Evolutionary conservation across 2,329 filamentous ascomycete genomes (phyloP), one percentile per base, ranked within the genome.

Genomic region (Metarhizium sp.): DNA sequence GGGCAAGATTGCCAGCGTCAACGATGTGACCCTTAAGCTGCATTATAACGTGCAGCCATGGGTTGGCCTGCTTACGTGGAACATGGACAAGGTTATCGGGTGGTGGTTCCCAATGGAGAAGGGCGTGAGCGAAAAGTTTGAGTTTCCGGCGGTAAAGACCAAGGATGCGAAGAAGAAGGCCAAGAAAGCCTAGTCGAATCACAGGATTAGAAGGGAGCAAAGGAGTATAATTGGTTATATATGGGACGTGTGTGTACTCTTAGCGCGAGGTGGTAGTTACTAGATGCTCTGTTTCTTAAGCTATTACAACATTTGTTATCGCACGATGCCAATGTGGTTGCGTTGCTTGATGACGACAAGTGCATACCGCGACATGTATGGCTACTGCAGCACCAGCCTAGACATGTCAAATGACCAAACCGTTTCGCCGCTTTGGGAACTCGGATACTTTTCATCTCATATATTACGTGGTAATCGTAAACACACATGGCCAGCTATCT

Each of bases 1-100:
- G 11, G 88, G 92, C 58, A 85, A 85, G 70, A 79, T 97, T 61
- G 88, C 89, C 49, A 80, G 87, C 65, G 78, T 84, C 51, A 75
- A 80, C 52, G 85, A 94, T 68, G 90, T 92, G 55, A 85, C 82
- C 34, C 76, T 99, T 59, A 84, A 86, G 64, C 76, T 97, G 53
- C 87, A 94, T 67, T 99, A 95, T 84, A 97, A 97, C 73, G 88
- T 97, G 58, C 94, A 99, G 77, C 94, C 94, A 36, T 97, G 92
- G 90, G 90, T 99, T 11, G 94, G 94, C 14, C 73, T 87, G 53
- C 72, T 97, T 69, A 87, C 87, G 46, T 99, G 94, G 94, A 86
- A 87, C 65, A 77, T 83, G 59, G 70, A 77, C 59, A 62, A 67
- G 46, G 76, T 81, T 60, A 70, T 81, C 55, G 81, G 81, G 10